These are phyloP conservation scores for Quercus berberidifolia DNA, from an alignment of 306 rosid genomes.

Conservation along the genomic window DNA sequence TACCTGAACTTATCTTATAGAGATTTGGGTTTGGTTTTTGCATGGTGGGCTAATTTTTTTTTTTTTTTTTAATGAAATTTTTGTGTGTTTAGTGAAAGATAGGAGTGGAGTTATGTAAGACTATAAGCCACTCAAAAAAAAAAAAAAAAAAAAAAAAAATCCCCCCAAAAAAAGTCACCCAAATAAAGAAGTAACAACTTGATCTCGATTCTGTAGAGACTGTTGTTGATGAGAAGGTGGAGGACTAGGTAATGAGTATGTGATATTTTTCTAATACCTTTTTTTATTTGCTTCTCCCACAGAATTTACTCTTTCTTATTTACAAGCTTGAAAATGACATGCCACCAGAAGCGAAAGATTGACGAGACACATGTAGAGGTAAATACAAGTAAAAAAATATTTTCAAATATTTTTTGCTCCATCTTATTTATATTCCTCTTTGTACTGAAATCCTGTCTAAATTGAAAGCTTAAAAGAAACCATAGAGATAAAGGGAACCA, in stretches of 20 bases:
- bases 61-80: no score
- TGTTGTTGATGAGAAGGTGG: slow-evolving; percentile 99
- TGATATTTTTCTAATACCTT: not conserved
- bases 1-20: no score
- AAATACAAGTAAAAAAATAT: slow-evolving; percentile 4
- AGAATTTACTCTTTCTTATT: not conserved
- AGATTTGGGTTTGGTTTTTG: no score
- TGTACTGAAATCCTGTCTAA: not conserved
- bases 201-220: slow-evolving; percentile 95
- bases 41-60: no score
- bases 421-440: not conserved
- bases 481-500: not conserved
- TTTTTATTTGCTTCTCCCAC: not conserved
- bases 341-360: slow-evolving; percentile 97
- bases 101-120: no score
- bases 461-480: not conserved
- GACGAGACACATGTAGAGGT: slow-evolving; percentile 99
- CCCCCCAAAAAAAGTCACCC: no score
- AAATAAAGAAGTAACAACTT: slow-evolving; percentile 35
- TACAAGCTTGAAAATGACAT: slow-evolving; percentile 96
- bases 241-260: slow-evolving; percentile 69
- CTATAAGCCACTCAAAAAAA: no score
- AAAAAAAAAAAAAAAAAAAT: no score
- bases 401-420: not conserved
- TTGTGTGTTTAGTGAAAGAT: no score